Evolutionary conservation across 1,139 yeast species (phyloP).

Genomic region (Candida sojae): DNA sequence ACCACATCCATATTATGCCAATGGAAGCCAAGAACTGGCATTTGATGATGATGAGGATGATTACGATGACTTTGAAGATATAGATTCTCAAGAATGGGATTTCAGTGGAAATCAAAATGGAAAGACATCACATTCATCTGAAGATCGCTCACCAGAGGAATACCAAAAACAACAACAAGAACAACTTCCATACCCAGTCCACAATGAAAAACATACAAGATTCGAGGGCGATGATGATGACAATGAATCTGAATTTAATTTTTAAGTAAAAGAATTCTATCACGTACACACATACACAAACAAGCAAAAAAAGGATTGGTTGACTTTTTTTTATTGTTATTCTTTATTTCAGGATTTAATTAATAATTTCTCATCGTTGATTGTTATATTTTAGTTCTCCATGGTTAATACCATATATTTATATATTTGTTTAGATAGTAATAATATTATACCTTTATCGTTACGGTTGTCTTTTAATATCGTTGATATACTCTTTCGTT

Average conservation of each 20-base stretch:
- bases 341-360: background rate
- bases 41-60: conserved; percentile 15
- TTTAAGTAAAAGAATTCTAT: conserved; percentile 8
- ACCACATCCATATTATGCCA: background rate
- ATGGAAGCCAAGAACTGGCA: conserved; percentile 9
- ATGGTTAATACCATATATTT: background rate
- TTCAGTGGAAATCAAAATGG: conserved; percentile 7
- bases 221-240: conserved; percentile 12
- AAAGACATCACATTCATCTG: conserved; percentile 5
- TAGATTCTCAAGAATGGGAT: conserved; percentile 15
- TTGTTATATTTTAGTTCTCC: background rate
- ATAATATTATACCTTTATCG: background rate
- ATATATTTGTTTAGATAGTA: background rate
- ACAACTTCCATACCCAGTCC: conserved; percentile 18
- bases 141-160: conserved; percentile 14
- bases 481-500: background rate
- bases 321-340: background rate
- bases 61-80: conserved; percentile 15
- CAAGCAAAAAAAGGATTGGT: background rate
- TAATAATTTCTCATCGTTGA: background rate
- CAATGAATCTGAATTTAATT: conserved; percentile 21
- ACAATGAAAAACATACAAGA: conserved; percentile 7
- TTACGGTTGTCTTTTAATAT: background rate
- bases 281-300: background rate
- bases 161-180: conserved; percentile 11